phyloP scores from a whole-genome alignment of 441 rosid species.

The Hypseocharis bilobata region DNA sequence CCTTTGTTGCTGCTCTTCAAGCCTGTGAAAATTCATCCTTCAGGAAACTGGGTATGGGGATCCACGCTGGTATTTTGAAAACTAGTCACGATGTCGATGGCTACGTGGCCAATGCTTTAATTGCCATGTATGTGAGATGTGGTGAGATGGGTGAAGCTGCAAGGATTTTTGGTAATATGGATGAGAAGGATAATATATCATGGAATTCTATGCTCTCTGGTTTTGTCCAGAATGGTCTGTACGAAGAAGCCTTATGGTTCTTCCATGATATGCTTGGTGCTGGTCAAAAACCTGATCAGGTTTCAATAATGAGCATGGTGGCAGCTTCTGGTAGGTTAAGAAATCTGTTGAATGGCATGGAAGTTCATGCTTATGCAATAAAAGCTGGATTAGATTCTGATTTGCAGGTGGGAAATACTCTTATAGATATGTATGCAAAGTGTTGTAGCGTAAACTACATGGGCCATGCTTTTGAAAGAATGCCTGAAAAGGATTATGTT shows the following conservation, averaged over 20 bases:
- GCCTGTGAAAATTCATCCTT: constrained; percentile 45
- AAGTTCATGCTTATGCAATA: constrained; percentile 63
- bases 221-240: constrained; percentile 52
- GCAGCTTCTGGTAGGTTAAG: constrained; percentile 55
- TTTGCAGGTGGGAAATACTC: constrained; percentile 58
- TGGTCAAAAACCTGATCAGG: constrained; percentile 49
- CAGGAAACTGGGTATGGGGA: constrained; percentile 51
- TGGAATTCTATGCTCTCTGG: constrained; percentile 72
- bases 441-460: constrained; percentile 46
- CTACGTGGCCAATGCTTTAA: constrained; percentile 56
- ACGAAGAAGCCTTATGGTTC: constrained; percentile 39
- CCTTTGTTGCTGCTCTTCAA: constrained; percentile 58
- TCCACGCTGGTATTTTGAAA: constrained; percentile 60
- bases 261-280: constrained; percentile 38
- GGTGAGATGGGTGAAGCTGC: constrained; percentile 41
- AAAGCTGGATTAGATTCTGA: constrained; percentile 46
- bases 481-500: constrained; percentile 51
- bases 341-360: constrained; percentile 60
- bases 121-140: constrained; percentile 61
- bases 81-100: constrained; percentile 29
- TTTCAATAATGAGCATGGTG: constrained; percentile 42
- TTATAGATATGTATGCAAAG: constrained; percentile 69
- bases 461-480: constrained; percentile 43
- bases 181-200: constrained; percentile 48
- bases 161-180: constrained; percentile 31